Conservation (phyloP, 306 rosid species). For the Vigna hirtella region DNA sequence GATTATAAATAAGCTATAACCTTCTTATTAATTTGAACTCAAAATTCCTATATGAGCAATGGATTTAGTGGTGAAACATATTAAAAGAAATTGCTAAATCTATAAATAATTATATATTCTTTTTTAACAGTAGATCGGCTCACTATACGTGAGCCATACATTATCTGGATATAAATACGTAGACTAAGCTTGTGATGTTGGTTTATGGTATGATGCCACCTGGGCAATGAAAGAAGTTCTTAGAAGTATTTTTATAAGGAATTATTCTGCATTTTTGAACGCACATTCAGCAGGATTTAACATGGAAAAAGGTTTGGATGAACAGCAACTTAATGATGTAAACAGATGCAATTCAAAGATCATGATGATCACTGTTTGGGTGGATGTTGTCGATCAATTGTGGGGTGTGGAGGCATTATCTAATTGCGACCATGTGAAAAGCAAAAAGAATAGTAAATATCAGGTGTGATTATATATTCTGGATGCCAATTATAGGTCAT, state of each 20-base stretch:
- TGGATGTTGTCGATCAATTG: constrained; percentile 14
- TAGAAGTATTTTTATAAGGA: neutral
- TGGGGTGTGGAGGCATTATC: constrained; percentile 9
- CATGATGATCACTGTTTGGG: neutral
- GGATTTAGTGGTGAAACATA: no score
- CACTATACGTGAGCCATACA: no score
- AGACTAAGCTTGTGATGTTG: neutral
- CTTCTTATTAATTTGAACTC: no score
- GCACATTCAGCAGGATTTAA: neutral
- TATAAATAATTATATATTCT: no score
- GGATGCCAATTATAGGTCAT: neutral
- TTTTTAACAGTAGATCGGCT: no score
- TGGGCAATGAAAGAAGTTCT: neutral
- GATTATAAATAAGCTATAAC: no score
- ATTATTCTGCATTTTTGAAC: neutral
- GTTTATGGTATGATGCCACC: neutral
- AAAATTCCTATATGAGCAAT: no score
- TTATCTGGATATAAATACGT: neutral
- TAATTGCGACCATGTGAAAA: neutral
- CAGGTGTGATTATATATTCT: no score
- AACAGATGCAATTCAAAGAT: neutral
- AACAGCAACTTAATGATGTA: neutral
- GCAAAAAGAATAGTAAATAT: neutral
- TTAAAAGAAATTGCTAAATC: no score
- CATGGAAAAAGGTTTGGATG: neutral